These are phyloP conservation scores for Fomitopsis schrenkii DNA, from an alignment of 1,284 basidiomycete genomes.

Conservation along the genomic window DNA sequence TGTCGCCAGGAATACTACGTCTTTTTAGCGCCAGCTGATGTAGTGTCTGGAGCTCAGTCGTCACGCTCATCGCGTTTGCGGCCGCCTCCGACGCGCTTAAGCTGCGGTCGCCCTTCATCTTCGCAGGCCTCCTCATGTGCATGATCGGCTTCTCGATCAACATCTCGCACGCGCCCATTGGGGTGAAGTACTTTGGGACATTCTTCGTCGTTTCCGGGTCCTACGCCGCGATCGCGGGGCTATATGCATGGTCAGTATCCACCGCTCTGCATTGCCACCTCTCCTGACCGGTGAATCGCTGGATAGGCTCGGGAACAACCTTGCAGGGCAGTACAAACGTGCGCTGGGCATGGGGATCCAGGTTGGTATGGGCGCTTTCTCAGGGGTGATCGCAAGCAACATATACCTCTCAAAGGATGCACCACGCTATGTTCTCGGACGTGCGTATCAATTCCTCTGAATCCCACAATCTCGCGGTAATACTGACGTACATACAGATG, in stretches of 20 bases:
- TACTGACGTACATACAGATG: constrained; percentile 9
- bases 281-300: not conserved
- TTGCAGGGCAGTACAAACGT: constrained; percentile 61
- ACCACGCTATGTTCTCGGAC: constrained; percentile 57
- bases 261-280: not conserved
- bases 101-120: constrained; percentile 58
- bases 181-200: constrained; percentile 65
- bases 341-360: constrained; percentile 58
- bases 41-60: constrained; percentile 32
- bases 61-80: constrained; percentile 47
- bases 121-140: constrained; percentile 47
- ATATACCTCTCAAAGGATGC: constrained; percentile 55
- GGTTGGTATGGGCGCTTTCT: constrained; percentile 57
- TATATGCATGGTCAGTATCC: constrained; percentile 55
- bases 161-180: constrained; percentile 43
- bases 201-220: constrained; percentile 59
- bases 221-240: constrained; percentile 58
- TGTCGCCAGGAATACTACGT: constrained; percentile 1
- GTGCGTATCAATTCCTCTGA: too few relatives aligned
- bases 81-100: constrained; percentile 55
- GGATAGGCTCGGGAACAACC: constrained; percentile 53
- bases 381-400: constrained; percentile 51
- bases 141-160: constrained; percentile 65
- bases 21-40: not conserved
- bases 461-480: too few relatives aligned